Percentiles rank a stretch among this genome's conserved stretches.
Evolutionary conservation across 768 basidiomycete genomes (phyloP).

Genomic region (Rhodotorula toruloides): DNA sequence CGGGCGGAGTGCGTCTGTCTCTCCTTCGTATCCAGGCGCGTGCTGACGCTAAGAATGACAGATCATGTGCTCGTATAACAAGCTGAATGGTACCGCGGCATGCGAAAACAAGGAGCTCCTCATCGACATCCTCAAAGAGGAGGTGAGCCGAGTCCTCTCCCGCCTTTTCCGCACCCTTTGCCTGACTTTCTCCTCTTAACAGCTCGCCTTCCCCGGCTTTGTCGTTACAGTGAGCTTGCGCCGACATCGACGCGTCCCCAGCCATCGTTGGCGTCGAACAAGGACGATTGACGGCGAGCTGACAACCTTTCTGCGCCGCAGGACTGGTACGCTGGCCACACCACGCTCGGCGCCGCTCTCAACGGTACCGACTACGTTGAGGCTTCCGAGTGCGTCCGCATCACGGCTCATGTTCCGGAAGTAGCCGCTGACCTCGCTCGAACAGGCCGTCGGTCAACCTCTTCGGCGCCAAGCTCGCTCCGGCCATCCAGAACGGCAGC

Average conservation of each 20-base stretch:
- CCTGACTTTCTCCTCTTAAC: too few relatives aligned
- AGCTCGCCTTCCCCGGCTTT: background rate
- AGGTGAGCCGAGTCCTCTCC: too few relatives aligned
- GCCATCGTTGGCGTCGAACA: background rate
- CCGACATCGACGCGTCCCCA: background rate
- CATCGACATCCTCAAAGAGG: background rate
- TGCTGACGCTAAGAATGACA: too few relatives aligned
- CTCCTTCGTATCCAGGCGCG: conserved; percentile 9
- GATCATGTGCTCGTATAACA: too few relatives aligned
- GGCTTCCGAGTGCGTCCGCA: too few relatives aligned
- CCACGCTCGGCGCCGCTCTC: background rate
- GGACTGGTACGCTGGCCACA: background rate
- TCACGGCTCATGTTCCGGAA: too few relatives aligned
- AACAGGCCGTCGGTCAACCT: too few relatives aligned
- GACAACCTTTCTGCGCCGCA: too few relatives aligned
- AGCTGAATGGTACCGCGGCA: too few relatives aligned
- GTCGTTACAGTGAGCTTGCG: background rate
- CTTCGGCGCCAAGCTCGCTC: conserved; percentile 7
- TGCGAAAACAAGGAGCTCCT: too few relatives aligned
- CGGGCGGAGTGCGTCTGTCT: conserved; percentile 40
- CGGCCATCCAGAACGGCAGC: conserved; percentile 4
- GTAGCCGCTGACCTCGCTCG: too few relatives aligned
- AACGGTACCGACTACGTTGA: conserved; percentile 8
- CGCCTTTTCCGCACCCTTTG: background rate
- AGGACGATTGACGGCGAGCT: background rate